A percentile compares a stretch with the other conserved stretches of the same genome.
Evolutionary conservation across 805 yeast species (phyloP).

Genomic region (Tetrapisispora nanseiensis): DNA sequence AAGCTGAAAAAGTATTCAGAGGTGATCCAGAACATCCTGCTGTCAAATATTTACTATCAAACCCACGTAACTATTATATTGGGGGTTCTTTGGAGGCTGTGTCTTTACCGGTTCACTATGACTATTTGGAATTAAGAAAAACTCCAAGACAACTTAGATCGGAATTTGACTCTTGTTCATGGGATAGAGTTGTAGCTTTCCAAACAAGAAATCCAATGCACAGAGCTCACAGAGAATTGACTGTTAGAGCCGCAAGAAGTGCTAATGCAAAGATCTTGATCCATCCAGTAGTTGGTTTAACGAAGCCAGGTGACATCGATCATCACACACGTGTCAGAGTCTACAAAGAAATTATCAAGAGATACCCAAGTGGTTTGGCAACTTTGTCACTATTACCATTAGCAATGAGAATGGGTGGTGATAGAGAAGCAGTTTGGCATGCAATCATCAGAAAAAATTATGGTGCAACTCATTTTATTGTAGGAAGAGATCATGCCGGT

Average conservation of each 20-base stretch:
- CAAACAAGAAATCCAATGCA: constrained; percentile 99
- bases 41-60: constrained; percentile 55
- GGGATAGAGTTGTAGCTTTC: constrained; percentile 90
- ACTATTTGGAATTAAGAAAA: constrained; percentile 76
- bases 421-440: constrained; percentile 97
- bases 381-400: constrained; percentile 78
- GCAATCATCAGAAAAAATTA: constrained; percentile 92
- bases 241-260: constrained; percentile 93
- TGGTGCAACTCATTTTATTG: constrained; percentile 95
- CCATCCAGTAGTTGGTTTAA: constrained; percentile 94
- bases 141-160: constrained; percentile 85
- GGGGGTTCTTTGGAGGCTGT: constrained; percentile 87
- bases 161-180: constrained; percentile 70
- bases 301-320: constrained; percentile 96
- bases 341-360: constrained; percentile 82
- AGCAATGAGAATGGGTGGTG: constrained; percentile 99
- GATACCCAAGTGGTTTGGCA: constrained; percentile 92
- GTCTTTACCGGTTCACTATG: constrained; percentile 78
- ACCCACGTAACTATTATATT: constrained; percentile 73
- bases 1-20: constrained; percentile 81
- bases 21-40: constrained; percentile 99
- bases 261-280: constrained; percentile 79
- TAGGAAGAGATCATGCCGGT: constrained; percentile 97
- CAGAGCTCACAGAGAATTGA: constrained; percentile 92
- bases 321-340: constrained; percentile 96